Evolutionary conservation across 1,284 basidiomycete species (phyloP), one percentile per base, ranked within the genome.

Genomic region (Rhodotorula sp.): DNA sequence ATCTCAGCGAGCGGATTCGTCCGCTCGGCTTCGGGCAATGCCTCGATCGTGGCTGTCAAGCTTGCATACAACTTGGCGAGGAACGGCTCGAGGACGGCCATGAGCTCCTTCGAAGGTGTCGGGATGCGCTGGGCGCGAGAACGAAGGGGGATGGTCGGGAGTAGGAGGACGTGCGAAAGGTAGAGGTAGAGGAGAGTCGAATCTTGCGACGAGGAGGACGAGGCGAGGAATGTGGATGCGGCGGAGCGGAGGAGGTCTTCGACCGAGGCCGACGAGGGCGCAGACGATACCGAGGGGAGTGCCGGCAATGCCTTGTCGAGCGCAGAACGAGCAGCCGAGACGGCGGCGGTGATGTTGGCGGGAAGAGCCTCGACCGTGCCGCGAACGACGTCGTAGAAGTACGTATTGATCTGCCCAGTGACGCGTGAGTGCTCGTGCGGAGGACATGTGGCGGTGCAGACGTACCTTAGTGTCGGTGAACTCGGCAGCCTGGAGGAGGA

Each of bases 381-480:
- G 39, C 68, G 66, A 24, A 67, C 68, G 36, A 70, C 55, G 53
- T 73, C 66, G 68, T 67, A 73, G 58, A 74, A 68, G 59, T 74
- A 74, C 7, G 70, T 56, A 32, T 68, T 70, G 64, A 73, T 68
- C 68, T 70, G 55, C 13, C 36, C 5, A 10, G 11, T 19, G 10
- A 15, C 4, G 0, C 2, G 46, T 44, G 15, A 53, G 27, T n/a
- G 8, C 13, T 2, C 17, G 17, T 15, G n/a, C 32, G 46, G 22
- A 11, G 19, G 47, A 22, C 34, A 62, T 8, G 13, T 46, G 54
- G 17, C 36, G 8, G 46, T 20, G 2, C 6, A 27, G 59, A 66
- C 78, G n/a, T 51, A 86, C 88, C 82, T 88, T 89, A 0, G 85
- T 85, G 71, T 89, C 86, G 34, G 83, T 82, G 73, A 86, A 88